These are phyloP conservation scores for Hygrophorus pudorinus DNA, from an alignment of 768 basidiomycete genomes.

Conservation along the genomic window DNA sequence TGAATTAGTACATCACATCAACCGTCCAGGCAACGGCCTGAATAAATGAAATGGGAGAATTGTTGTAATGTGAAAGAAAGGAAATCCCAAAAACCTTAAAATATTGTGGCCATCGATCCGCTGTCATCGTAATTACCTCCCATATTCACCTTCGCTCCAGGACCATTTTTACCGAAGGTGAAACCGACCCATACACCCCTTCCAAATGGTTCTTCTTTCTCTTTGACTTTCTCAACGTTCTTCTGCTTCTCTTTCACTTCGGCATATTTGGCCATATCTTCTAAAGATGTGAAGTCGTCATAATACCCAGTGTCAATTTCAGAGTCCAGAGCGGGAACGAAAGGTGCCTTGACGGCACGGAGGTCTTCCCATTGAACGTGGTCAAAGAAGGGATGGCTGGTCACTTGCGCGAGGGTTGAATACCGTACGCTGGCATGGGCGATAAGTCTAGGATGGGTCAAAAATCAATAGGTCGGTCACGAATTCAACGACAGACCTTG, in stretches of 20 bases:
- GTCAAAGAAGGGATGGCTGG: conserved; percentile 75
- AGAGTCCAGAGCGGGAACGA: conserved; percentile 89
- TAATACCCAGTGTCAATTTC: conserved; percentile 95
- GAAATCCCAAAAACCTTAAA: background rate
- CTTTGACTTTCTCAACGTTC: conserved; percentile 86
- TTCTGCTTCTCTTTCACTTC: conserved; percentile 96
- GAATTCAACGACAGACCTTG: conserved; percentile 39
- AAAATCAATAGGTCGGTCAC: background rate
- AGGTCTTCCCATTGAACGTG: conserved; percentile 70
- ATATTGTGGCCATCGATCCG: conserved; percentile 3
- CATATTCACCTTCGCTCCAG: conserved; percentile 35
- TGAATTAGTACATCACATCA: too few relatives aligned
- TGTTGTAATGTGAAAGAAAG: background rate
- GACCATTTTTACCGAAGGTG: conserved; percentile 84
- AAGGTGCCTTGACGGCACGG: conserved; percentile 70
- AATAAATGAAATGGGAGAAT: too few relatives aligned
- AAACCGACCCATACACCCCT: conserved; percentile 89
- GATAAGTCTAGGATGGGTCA: conserved; percentile 51
- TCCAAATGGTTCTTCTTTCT: conserved; percentile 66
- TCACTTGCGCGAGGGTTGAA: conserved; percentile 62
- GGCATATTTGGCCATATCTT: conserved; percentile 98
- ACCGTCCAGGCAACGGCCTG: too few relatives aligned
- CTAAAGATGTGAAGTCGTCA: conserved; percentile 77
- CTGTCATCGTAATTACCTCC: background rate
- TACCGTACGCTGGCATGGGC: conserved; percentile 78